These are phyloP conservation scores for Fusarium veterinarium DNA, from an alignment of 2,329 filamentous ascomycete genomes.

Conservation along the genomic window DNA sequence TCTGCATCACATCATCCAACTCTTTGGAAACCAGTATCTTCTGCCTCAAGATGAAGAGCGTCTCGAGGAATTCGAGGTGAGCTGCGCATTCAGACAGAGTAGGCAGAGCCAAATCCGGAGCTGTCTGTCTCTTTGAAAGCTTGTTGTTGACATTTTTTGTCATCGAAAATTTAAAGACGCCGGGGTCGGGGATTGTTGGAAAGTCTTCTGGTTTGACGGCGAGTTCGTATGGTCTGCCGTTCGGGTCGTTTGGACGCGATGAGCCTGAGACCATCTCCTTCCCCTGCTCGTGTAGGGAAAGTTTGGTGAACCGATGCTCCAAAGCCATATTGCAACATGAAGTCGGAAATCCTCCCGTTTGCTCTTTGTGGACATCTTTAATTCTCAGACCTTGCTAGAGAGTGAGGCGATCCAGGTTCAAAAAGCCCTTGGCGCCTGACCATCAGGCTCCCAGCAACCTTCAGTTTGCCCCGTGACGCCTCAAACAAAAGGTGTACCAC, in stretches of 20 bases:
- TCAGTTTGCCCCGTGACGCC: neutral
- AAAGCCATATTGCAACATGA: neutral
- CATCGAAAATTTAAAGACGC: neutral
- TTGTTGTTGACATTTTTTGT: no score
- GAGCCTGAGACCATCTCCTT: conserved; percentile 9
- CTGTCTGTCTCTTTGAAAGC: fast-evolving
- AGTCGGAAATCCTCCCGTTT: fast-evolving
- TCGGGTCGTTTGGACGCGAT: neutral
- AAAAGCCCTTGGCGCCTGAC: fast-evolving
- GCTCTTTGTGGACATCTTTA: neutral
- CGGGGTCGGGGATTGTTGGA: conserved; percentile 1
- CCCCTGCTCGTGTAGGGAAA: conserved; percentile 11
- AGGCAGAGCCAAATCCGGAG: neutral
- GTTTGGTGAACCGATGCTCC: conserved; percentile 3
- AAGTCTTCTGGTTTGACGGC: neutral
- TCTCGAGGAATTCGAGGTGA: conserved; percentile 71
- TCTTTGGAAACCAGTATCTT: conserved; percentile 34
- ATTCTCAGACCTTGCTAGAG: fast-evolving
- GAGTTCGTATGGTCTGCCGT: conserved; percentile 4
- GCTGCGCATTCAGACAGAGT: conserved; percentile 21
- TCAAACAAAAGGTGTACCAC: neutral
- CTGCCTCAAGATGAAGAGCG: conserved; percentile 64
- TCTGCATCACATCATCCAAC: conserved; percentile 34
- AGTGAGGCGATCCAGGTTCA: neutral
- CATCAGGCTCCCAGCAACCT: neutral